These are phyloP conservation scores for Pichia californica DNA, from an alignment of 805 yeast genomes.

Conservation along the genomic window DNA sequence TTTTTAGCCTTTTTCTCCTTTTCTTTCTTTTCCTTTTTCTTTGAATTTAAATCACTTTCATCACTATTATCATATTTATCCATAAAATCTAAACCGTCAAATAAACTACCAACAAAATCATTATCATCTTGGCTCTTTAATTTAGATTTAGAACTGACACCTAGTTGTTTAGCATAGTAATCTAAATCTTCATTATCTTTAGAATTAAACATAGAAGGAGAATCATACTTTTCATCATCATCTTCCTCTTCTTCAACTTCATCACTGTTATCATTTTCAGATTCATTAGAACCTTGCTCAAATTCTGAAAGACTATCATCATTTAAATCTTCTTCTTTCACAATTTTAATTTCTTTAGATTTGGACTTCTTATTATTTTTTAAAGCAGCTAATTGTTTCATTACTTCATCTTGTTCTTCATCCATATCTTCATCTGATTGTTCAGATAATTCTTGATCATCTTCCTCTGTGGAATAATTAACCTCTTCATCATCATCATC, in stretches of 20 bases:
- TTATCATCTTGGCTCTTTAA: slow-evolving; percentile 52
- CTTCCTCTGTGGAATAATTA: no score
- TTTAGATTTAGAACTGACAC: slow-evolving; percentile 50
- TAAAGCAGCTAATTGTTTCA: slow-evolving; percentile 8
- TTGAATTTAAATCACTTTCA: slow-evolving; percentile 2
- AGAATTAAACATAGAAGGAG: slow-evolving; percentile 1
- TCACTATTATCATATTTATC: slow-evolving; percentile 11
- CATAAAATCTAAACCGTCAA: slow-evolving; percentile 63
- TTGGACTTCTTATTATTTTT: slow-evolving; percentile 8
- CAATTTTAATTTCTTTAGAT: slow-evolving; percentile 16
- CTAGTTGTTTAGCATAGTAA: slow-evolving; percentile 78
- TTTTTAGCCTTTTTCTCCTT: not conserved
- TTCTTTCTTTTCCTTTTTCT: slow-evolving; percentile 7
- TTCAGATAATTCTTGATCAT: slow-evolving; percentile 6
- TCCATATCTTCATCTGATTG: slow-evolving; percentile 16
- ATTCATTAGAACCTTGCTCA: slow-evolving; percentile 1
- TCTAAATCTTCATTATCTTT: slow-evolving; percentile 70
- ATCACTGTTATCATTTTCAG: not conserved
- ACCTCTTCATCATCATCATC: slow-evolving; percentile 22
- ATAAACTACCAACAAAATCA: slow-evolving; percentile 72
- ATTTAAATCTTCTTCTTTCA: slow-evolving; percentile 20
- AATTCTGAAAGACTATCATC: slow-evolving; percentile 13
- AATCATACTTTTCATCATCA: slow-evolving; percentile 14
- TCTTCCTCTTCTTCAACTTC: not conserved
- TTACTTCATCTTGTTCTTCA: slow-evolving; percentile 11